Conservation (phyloP, 805 yeast species). For the Starmerella potacharoeniae region DNA sequence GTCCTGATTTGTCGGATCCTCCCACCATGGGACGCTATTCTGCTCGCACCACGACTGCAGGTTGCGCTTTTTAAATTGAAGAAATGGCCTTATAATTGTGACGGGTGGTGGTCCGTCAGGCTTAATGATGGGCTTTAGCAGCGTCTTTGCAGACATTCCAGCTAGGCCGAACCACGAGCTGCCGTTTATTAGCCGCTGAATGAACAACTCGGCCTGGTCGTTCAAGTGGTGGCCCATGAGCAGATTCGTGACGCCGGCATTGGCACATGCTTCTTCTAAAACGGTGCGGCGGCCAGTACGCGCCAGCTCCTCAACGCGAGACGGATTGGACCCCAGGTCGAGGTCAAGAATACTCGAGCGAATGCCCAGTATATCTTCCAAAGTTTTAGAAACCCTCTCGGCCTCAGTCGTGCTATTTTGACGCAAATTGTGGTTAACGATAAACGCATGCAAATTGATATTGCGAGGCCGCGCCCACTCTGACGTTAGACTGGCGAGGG, state of each 20-base stretch:
- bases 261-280: conserved; percentile 35
- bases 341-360: conserved; percentile 30
- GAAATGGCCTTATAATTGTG: conserved; percentile 41
- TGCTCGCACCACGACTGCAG: conserved; percentile 38
- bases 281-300: conserved; percentile 41
- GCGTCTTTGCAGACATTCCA: conserved; percentile 37
- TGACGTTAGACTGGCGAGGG: conserved; percentile 42
- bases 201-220: conserved; percentile 62
- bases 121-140: neutral
- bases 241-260: conserved; percentile 30
- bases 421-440: conserved; percentile 56
- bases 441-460: conserved; percentile 38
- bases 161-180: conserved; percentile 47
- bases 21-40: conserved; percentile 47
- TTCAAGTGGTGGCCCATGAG: conserved; percentile 58
- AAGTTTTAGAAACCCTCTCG: conserved; percentile 25
- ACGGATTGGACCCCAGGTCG: conserved; percentile 18
- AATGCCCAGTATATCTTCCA: conserved; percentile 23
- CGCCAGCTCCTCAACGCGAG: conserved; percentile 50
- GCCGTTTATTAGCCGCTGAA: conserved; percentile 40
- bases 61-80: conserved; percentile 35
- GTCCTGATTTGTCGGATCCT: conserved; percentile 54
- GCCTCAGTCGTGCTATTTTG: conserved; percentile 43
- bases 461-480: conserved; percentile 28
- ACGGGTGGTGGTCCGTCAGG: conserved; percentile 11